Percentiles rank a stretch among this genome's conserved stretches.
These are phyloP conservation scores for Penicillium crystallinum DNA, from an alignment of 495 filamentous ascomycete species.

Conservation along the genomic window DNA sequence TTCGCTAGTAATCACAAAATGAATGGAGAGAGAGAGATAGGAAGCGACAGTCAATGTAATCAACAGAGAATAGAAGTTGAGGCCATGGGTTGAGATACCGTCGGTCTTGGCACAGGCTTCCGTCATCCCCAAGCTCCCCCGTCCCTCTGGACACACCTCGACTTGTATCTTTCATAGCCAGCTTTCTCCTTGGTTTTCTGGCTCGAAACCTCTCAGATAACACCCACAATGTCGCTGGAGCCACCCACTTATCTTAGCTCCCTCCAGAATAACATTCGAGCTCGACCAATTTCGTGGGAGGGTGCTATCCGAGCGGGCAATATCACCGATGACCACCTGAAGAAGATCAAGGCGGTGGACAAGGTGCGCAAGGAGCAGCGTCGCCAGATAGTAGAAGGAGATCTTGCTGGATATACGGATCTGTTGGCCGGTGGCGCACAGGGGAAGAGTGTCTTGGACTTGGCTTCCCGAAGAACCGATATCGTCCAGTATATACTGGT, in stretches of 20 bases:
- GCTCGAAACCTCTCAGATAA: slow-evolving; percentile 14
- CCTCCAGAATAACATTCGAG: slow-evolving; percentile 90
- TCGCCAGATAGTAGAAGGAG: slow-evolving; percentile 70
- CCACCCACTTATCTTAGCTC: slow-evolving; percentile 85
- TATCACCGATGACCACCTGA: slow-evolving; percentile 89
- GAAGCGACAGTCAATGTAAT: slow-evolving; percentile 1
- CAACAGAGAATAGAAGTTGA: slow-evolving; percentile 10
- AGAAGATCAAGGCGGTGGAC: slow-evolving; percentile 95
- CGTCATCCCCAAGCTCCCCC: slow-evolving; percentile 28
- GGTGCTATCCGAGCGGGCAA: slow-evolving; percentile 89
- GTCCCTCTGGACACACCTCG: slow-evolving; percentile 11
- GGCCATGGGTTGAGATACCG: slow-evolving; percentile 18
- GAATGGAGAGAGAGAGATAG: neutral
- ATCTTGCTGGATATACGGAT: slow-evolving; percentile 69
- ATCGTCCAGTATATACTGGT: slow-evolving; percentile 94
- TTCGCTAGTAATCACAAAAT: neutral
- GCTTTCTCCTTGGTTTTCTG: slow-evolving; percentile 5
- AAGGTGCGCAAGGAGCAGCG: slow-evolving; percentile 90
- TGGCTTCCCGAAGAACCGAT: slow-evolving; percentile 71
- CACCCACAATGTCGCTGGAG: slow-evolving; percentile 69
- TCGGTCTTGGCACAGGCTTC: slow-evolving; percentile 29
- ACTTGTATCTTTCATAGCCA: slow-evolving; percentile 5
- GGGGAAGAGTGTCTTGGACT: slow-evolving; percentile 73
- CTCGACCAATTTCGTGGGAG: slow-evolving; percentile 94
- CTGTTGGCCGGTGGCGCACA: slow-evolving; percentile 72